phyloP scores from a whole-genome alignment of 768 basidiomycete species.

The Termitomyces sp. region DNA sequence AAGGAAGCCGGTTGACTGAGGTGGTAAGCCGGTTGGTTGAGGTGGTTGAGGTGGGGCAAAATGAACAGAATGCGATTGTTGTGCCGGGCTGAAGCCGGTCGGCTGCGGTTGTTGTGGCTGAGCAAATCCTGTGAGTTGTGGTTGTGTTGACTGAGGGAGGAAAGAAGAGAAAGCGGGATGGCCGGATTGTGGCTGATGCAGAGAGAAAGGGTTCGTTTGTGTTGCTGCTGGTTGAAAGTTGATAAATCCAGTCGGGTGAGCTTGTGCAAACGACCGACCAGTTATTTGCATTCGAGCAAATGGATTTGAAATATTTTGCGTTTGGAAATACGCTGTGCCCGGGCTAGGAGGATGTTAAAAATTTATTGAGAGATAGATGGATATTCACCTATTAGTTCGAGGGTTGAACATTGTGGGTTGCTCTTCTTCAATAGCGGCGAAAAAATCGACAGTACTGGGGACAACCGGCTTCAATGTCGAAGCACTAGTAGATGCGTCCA shows the following conservation, averaged over 20 bases:
- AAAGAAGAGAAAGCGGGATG: slow-evolving; percentile 57
- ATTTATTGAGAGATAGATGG: background rate
- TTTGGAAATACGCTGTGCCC: slow-evolving; percentile 50
- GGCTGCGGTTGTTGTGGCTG: slow-evolving; percentile 32
- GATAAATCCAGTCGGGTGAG: slow-evolving; percentile 61
- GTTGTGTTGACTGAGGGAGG: slow-evolving; percentile 41
- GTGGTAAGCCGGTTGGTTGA: slow-evolving; percentile 3
- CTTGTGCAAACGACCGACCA: slow-evolving; percentile 44
- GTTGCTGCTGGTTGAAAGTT: slow-evolving; percentile 46
- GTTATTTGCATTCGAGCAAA: slow-evolving; percentile 65
- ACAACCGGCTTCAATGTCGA: slow-evolving; percentile 13
- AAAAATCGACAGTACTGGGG: slow-evolving; percentile 69
- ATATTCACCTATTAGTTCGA: slow-evolving; percentile 50
- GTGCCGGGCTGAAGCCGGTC: slow-evolving; percentile 25
- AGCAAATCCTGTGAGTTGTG: slow-evolving; percentile 36
- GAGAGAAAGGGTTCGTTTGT: slow-evolving; percentile 48
- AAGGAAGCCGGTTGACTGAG: slow-evolving; percentile 38
- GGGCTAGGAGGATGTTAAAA: slow-evolving; percentile 34
- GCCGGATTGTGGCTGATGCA: slow-evolving; percentile 37
- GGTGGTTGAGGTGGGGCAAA: slow-evolving; percentile 24
- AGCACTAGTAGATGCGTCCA: slow-evolving; percentile 16
- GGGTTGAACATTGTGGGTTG: slow-evolving; percentile 73
- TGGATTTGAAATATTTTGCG: slow-evolving; percentile 68
- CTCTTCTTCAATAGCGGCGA: slow-evolving; percentile 81
- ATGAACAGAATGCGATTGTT: slow-evolving; percentile 30